Percentiles rank a stretch among this genome's conserved stretches.
These are phyloP conservation scores for Tympanopsis confertula DNA, from an alignment of 2,329 filamentous ascomycete genomes.

Conservation along the genomic window DNA sequence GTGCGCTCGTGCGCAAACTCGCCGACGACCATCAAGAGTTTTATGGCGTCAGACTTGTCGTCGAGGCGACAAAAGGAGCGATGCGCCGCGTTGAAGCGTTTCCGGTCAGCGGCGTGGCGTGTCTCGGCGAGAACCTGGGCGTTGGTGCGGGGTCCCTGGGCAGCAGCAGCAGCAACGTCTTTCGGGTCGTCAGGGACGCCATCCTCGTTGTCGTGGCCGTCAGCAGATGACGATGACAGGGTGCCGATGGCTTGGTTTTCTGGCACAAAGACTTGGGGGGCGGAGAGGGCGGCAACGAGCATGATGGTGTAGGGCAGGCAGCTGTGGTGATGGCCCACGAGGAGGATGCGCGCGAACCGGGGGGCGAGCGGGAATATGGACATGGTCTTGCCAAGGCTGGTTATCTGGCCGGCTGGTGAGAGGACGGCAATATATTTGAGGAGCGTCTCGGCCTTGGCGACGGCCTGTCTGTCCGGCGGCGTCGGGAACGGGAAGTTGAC, in stretches of 20 bases:
- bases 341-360: constrained; percentile 81
- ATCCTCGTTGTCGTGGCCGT: constrained; percentile 22
- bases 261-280: constrained; percentile 76
- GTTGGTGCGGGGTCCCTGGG: constrained; percentile 48
- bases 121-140: constrained; percentile 64
- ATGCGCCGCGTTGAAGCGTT: constrained; percentile 58
- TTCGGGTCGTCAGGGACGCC: constrained; percentile 30
- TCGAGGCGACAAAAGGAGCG: constrained; percentile 71
- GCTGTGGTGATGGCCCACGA: constrained; percentile 71
- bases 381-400: constrained; percentile 68
- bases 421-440: constrained; percentile 78
- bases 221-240: constrained; percentile 27
- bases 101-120: constrained; percentile 50
- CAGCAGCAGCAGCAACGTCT: too few relatives aligned
- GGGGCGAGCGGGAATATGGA: constrained; percentile 83
- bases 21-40: constrained; percentile 77
- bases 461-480: constrained; percentile 63
- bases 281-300: constrained; percentile 76
- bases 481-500: constrained; percentile 95
- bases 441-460: constrained; percentile 75
- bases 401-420: constrained; percentile 60
- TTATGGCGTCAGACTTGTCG: constrained; percentile 76
- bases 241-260: constrained; percentile 64
- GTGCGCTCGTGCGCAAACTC: constrained; percentile 68
- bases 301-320: constrained; percentile 80